Percentiles rank a stretch among this genome's conserved stretches.
phyloP scores from a whole-genome alignment of 23 red algal species.

The Gracilaria gracilis region DNA sequence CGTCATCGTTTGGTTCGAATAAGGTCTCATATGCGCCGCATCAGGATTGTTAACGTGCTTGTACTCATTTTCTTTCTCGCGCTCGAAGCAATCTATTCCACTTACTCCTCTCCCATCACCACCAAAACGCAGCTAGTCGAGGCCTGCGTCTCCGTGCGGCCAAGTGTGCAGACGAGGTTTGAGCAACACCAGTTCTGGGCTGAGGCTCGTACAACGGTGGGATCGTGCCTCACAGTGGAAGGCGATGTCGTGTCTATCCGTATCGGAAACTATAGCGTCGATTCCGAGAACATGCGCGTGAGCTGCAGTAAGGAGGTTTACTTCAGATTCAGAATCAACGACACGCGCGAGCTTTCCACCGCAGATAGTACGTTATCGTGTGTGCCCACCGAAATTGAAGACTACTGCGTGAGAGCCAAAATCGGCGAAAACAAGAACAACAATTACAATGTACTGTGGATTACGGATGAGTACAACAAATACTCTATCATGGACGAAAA shows the following conservation, averaged over 20 bases:
- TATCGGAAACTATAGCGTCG: conserved; percentile 8
- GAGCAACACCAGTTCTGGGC: not conserved
- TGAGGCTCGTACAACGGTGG: not conserved
- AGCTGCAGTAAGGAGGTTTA: not conserved
- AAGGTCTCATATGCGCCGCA: conserved; percentile 2
- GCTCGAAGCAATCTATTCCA: conserved; percentile 1
- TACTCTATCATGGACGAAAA: not conserved
- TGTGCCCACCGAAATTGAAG: not conserved
- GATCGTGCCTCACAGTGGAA: not conserved
- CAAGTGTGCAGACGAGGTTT: not conserved
- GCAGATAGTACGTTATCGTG: not conserved
- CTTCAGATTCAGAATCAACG: conserved; percentile 21
- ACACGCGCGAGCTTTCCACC: not conserved
- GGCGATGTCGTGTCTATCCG: conserved; percentile 1
- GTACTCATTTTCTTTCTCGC: not conserved
- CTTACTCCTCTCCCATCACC: not conserved
- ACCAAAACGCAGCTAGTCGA: not conserved
- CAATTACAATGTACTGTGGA: conserved; percentile 4
- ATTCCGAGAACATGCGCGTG: not conserved
- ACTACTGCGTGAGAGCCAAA: conserved; percentile 10
- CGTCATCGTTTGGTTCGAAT: not conserved
- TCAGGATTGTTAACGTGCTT: not conserved
- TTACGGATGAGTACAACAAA: not conserved
- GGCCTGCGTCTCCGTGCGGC: not conserved
- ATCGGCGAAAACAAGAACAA: not conserved